Evolutionary conservation across 768 basidiomycete species (phyloP), one percentile per base, ranked within the genome.

Genomic region (Vararia minispora): DNA sequence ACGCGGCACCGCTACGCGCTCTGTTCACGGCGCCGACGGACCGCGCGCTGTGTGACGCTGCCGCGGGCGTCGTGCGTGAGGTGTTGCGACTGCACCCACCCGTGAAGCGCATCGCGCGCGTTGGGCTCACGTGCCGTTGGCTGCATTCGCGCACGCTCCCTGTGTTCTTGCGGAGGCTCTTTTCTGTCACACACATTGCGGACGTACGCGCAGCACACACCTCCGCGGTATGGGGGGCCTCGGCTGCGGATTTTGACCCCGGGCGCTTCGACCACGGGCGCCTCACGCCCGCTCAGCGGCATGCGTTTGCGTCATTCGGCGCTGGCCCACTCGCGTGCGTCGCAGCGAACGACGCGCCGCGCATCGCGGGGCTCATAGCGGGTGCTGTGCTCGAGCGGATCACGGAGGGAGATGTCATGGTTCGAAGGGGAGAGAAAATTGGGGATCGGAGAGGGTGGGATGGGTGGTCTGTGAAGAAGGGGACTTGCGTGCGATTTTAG

Each of bases 21-120:
- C 51, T 56, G 0, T 65, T 78, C 39, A 36, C 50, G 3, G 53
- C 57, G 5, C 61, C 74, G 30, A 52, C 61, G 13, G 55, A 44
- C 0, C 36, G 46, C 11, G 66, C 68, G 1, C 52, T 47, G 1
- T 21, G 30, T 11, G 25, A 40, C 2, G 48, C 36, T 8, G 21
- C 33, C n/a, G 53, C 62, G 5, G 63, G 62, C 27, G 57, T 56
- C 18, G 51, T 74, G 0, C 45, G 48, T 17, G 73, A 75, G 48
- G 53, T 59, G 5, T 61, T 75, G 54, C 58, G 73, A 0, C 56
- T 75, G 1, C 53, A 70, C 48, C 73, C 74, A 2, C 73, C 74
- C 0, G 69, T 69, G 2, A 63, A 61, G 34, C 66, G 59, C 18
- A 71, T 76, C 27, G n/a, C n/a, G n/a, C n/a, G n/a, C n/a, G n/a